These are phyloP conservation scores for Trichoderma brevicompactum DNA, from an alignment of 2,329 filamentous ascomycete genomes.

Conservation along the genomic window DNA sequence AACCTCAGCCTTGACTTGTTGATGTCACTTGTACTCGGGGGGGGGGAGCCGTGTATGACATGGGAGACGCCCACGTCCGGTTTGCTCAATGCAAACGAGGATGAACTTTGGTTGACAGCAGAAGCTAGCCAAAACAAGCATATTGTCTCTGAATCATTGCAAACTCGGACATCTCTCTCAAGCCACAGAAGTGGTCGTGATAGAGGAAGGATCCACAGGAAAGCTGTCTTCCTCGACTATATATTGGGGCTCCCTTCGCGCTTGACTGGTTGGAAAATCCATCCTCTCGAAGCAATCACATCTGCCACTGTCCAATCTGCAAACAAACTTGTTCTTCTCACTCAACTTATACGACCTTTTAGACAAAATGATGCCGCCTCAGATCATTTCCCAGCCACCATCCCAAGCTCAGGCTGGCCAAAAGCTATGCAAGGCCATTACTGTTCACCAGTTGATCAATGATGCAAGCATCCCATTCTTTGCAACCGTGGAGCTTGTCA, in stretches of 20 bases:
- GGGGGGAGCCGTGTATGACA: slow-evolving; percentile 7
- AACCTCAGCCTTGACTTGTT: neutral
- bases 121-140: neutral
- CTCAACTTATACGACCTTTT: neutral
- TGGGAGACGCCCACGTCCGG: neutral
- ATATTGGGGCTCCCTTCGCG: neutral
- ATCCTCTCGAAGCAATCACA: neutral
- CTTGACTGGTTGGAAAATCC: neutral
- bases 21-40: slow-evolving; percentile 5
- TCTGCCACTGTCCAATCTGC: neutral
- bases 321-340: neutral
- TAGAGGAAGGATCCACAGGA: no score
- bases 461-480: slow-evolving; percentile 34
- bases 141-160: neutral
- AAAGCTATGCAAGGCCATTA: slow-evolving; percentile 35
- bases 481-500: slow-evolving; percentile 37
- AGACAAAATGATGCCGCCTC: neutral
- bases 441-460: slow-evolving; percentile 32
- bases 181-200: neutral
- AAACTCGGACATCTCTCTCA: neutral
- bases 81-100: neutral
- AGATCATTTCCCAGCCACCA: slow-evolving; percentile 37
- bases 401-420: slow-evolving; percentile 29
- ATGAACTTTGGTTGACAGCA: neutral
- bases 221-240: neutral